Base-by-base conservation (phyloP, 345 rosid species). In the Theobroma cacao region DNA sequence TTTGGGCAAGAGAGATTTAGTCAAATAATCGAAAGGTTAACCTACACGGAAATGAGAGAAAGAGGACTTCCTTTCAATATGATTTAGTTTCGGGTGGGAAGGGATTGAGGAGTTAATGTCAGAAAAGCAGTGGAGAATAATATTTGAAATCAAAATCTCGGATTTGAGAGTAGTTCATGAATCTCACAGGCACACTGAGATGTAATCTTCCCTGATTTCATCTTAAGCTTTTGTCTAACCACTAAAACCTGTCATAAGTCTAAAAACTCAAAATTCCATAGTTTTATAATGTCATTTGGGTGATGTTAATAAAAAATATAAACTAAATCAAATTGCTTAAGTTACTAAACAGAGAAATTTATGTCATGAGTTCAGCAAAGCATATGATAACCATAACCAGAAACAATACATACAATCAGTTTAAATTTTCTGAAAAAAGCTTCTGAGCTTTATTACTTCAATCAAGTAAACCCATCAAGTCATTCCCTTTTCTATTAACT, bases 181-280 rank as follows among this genome's bases (percentile, higher is more conserved):
- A 70, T 30, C 74, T 18, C 10, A 70, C 74, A 59, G 9, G 74
- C 74, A 70, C 59, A 48, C n/a, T 70, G 74, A 9, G 74, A 70
- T 0, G 74, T 41, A 31, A 48, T 70, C 59, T 70, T 70, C 60
- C 74, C 74, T 5, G 59, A 20, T 55, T 28, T 77, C 20, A 31
- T 48, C 55, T 17, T 48, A 48, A 48, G 55, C 87, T 95, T 97
- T 80, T 93, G 98, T 85, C 98, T 89, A 30, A 90, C 98, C 38
- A 95, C 97, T 75, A 93, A 80, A 82, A 95, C 97, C 98, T 93
- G 90, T 78, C 20, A 88, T 33, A 50, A 75, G 71, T 48, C 45
- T 47, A n/a, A 3, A 40, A 47, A 74, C 41, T 72, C 68, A 56
- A 85, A 71, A 66, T 64, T 66, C 38, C 30, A 76, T 50, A 47